A percentile compares a stretch with the other conserved stretches of the same genome.
These are phyloP conservation scores for Phytophthora meadii DNA, from an alignment of 352 stramenopile species.

Conservation along the genomic window DNA sequence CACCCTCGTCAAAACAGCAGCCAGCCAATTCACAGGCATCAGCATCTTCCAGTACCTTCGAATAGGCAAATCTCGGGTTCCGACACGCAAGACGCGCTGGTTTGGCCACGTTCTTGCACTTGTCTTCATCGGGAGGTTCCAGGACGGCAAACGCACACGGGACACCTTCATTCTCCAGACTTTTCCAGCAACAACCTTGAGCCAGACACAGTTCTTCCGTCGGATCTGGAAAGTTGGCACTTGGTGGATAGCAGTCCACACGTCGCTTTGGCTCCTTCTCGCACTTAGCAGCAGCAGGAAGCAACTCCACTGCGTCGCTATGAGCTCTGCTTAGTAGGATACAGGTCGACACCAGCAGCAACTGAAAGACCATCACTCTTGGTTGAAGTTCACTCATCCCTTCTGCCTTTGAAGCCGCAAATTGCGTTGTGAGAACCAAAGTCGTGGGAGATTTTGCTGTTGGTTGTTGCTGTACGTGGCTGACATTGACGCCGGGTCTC, in stretches of 20 bases:
- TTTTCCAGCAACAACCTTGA: constrained; percentile 87
- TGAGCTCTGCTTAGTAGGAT: constrained; percentile 12
- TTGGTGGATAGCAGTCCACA: constrained; percentile 78
- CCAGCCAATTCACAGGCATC: constrained; percentile 55
- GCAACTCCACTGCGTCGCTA: constrained; percentile 12
- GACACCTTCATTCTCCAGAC: constrained; percentile 57
- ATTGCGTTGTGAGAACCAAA: constrained; percentile 31
- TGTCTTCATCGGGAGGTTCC: constrained; percentile 10
- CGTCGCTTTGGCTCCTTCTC: constrained; percentile 38
- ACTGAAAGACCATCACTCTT: constrained; percentile 34
- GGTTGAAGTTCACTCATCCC: not conserved
- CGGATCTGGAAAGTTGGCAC: constrained; percentile 64
- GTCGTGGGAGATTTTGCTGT: not conserved
- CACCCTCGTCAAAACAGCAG: constrained; percentile 77
- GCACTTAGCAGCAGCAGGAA: constrained; percentile 32
- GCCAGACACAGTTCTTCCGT: constrained; percentile 84
- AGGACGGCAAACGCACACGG: constrained; percentile 69
- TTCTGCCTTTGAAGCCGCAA: constrained; percentile 10
- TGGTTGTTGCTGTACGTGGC: not conserved
- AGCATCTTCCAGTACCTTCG: constrained; percentile 31
- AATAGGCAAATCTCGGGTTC: constrained; percentile 67
- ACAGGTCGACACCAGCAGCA: constrained; percentile 25
- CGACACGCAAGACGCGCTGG: constrained; percentile 70
- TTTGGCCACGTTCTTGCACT: constrained; percentile 48
- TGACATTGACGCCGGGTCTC: constrained; percentile 32